Base-by-base conservation (phyloP, 1,284 basidiomycete species). In the Lentinula novae-zelandiae region DNA sequence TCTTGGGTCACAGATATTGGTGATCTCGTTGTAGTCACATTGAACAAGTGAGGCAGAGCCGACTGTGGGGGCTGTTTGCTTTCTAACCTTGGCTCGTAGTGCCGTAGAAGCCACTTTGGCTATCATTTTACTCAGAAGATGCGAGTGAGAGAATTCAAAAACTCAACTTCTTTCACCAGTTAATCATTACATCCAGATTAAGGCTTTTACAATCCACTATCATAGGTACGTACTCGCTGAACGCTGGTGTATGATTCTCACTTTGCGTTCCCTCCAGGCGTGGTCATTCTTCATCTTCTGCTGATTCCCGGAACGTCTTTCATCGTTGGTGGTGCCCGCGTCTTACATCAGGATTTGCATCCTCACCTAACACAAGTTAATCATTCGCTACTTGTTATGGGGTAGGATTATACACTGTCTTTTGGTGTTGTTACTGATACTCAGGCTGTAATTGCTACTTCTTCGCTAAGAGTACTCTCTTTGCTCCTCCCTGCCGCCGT, bases 81-180 rank as follows among this genome's bases (percentile, higher is more conserved):
- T 36, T 13, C 33, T 48, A 1, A 48, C 58, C 20, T 33, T 52
- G 36, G 27, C 31, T 10, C 60, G 4, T 20, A 83, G 80, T 67
- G 70, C 77, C 15, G 79, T 84, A 8, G 87, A 90, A 73, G 87
- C 82, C 0, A 86, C 85, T 0, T 73, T 90, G 2, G 86, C 85
- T 0, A 85, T 90, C 58, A 82, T 89, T 61, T 73, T 90, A 8
- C 72, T 90, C 6, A 66, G 72, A 13, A 82, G 82, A 70, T 87
- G 86, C 83, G 82, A 89, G 85, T 87, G 64, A 74, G 84, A 17
- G 7, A 13, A 10, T 46, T 10, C 17, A 17, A 80, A 15, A 48
- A 27, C 5, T 7, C 9, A 1, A 15, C 27, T 46, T 22, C 22
- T 22, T 22, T 44, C 7, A 42, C 34, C 27, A 10, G 39, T 54